Evolutionary conservation across 2,329 filamentous ascomycete species (phyloP).

Genomic region (Rhexocercosporidium sp.): DNA sequence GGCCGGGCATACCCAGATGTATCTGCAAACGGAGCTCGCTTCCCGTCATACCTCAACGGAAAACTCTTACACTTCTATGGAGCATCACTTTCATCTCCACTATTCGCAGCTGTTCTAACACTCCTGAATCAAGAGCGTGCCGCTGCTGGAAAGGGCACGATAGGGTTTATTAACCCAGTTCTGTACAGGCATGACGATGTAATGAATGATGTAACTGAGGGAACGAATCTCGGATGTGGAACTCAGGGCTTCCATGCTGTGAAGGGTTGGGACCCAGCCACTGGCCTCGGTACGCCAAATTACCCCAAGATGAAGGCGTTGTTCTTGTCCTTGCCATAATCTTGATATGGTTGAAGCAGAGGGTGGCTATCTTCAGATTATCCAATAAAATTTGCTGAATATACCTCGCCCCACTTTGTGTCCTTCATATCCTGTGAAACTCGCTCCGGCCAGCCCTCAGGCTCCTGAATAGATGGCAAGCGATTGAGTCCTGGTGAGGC

Average conservation of each 20-base stretch:
- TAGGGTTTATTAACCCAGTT: slow-evolving; percentile 51
- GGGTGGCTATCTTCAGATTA: neutral
- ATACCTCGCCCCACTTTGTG: too few relatives aligned
- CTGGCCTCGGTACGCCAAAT: slow-evolving; percentile 37
- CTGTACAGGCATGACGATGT: slow-evolving; percentile 40
- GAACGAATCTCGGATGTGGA: slow-evolving; percentile 38
- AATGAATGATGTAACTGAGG: slow-evolving; percentile 43
- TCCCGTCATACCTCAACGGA: slow-evolving; percentile 22
- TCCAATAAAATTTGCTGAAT: too few relatives aligned
- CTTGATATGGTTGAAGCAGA: neutral
- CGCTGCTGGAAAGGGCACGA: slow-evolving; percentile 45
- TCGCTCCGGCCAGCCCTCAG: too few relatives aligned
- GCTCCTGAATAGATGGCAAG: too few relatives aligned
- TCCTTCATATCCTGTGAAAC: too few relatives aligned
- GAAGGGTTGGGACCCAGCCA: slow-evolving; percentile 37
- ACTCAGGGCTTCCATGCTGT: slow-evolving; percentile 46
- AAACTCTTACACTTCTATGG: slow-evolving; percentile 27
- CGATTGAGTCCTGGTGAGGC: too few relatives aligned
- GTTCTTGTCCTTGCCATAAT: slow-evolving; percentile 34
- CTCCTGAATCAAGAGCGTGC: slow-evolving; percentile 49
- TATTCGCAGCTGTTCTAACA: slow-evolving; percentile 34
- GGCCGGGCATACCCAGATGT: slow-evolving; percentile 61
- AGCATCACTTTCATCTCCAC: slow-evolving; percentile 28
- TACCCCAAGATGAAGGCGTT: slow-evolving; percentile 37
- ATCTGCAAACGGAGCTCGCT: slow-evolving; percentile 53